A percentile compares a stretch with the other conserved stretches of the same genome.
These are phyloP conservation scores for Plasmodium blacklocki DNA, from an alignment of 169 alveolate genomes.

Conservation along the genomic window DNA sequence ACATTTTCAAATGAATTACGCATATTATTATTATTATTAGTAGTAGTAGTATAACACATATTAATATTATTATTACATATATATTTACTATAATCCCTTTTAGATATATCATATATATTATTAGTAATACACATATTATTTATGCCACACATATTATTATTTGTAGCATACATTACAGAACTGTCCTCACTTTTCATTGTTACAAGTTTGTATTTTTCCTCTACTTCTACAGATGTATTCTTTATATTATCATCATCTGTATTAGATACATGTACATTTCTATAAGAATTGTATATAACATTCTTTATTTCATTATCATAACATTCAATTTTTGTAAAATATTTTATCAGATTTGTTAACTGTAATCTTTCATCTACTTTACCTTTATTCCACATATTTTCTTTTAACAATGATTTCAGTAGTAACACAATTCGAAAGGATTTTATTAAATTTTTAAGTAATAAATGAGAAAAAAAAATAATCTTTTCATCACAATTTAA, in stretches of 20 bases:
- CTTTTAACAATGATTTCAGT: conserved; percentile 19
- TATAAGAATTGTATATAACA: neutral
- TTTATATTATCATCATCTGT: neutral
- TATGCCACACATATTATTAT: too few species aligned
- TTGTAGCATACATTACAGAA: neutral
- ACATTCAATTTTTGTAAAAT: conserved; percentile 69
- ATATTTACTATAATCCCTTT: neutral
- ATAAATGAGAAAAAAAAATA: conserved; percentile 43
- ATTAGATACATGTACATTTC: neutral
- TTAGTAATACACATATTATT: neutral
- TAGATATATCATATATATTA: conserved; percentile 2
- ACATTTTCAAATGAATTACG: too few species aligned
- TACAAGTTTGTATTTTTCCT: neutral
- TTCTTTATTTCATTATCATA: conserved; percentile 59
- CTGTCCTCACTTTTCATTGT: neutral
- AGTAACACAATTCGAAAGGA: conserved; percentile 36
- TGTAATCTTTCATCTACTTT: conserved; percentile 29
- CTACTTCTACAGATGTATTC: neutral
- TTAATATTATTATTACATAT: neutral
- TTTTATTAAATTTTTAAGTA: conserved; percentile 61
- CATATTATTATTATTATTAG: too few species aligned
- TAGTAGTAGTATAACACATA: neutral
- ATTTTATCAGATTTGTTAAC: conserved; percentile 35
- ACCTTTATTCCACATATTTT: conserved; percentile 43
- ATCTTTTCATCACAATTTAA: conserved; percentile 56